A percentile compares a stretch with the other conserved stretches of the same genome.
Conservation (phyloP, 2,329 filamentous ascomycete genomes). For the Alternaria angustiovoidea region DNA sequence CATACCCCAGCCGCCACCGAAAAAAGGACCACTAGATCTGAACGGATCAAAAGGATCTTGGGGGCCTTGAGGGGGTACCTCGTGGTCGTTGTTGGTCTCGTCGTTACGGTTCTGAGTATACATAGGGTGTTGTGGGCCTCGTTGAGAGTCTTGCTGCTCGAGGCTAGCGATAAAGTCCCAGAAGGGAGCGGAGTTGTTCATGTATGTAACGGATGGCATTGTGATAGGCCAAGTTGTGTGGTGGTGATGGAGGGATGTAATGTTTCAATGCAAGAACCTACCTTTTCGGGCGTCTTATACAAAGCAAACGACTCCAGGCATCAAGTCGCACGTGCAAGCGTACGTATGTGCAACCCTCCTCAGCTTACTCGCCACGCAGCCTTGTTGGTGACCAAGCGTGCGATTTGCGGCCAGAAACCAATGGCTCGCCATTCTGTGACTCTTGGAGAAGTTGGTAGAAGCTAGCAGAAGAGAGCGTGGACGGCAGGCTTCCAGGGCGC, state of each 20-base stretch:
- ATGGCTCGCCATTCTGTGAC: slow-evolving; percentile 19
- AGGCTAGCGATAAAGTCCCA: slow-evolving; percentile 64
- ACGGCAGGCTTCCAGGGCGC: slow-evolving; percentile 27
- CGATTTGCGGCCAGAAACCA: slow-evolving; percentile 22
- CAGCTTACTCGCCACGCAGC: slow-evolving; percentile 34
- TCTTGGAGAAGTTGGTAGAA: slow-evolving; percentile 29
- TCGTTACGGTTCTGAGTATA: slow-evolving; percentile 50
- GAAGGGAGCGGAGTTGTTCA: slow-evolving; percentile 63
- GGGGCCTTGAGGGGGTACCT: slow-evolving; percentile 24
- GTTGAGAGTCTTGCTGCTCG: slow-evolving; percentile 55
- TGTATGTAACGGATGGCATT: slow-evolving; percentile 63
- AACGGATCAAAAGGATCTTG: slow-evolving; percentile 39
- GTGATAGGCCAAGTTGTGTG: slow-evolving; percentile 14
- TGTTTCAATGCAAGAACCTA: slow-evolving; percentile 18
- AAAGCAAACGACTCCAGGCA: slow-evolving; percentile 33
- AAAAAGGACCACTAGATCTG: slow-evolving; percentile 46
- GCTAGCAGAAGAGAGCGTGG: slow-evolving; percentile 30
- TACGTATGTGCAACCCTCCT: slow-evolving; percentile 35
- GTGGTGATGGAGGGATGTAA: slow-evolving; percentile 15
- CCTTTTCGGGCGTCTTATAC: slow-evolving; percentile 36
- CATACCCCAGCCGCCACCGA: slow-evolving; percentile 34
- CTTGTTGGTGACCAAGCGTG: slow-evolving; percentile 9
- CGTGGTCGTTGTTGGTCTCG: slow-evolving; percentile 33
- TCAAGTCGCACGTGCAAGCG: slow-evolving; percentile 38
- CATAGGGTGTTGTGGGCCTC: slow-evolving; percentile 56